phyloP scores from a whole-genome alignment of 192 early-diverging fungal species.

The Rhizoclosmatium globosum region DNA sequence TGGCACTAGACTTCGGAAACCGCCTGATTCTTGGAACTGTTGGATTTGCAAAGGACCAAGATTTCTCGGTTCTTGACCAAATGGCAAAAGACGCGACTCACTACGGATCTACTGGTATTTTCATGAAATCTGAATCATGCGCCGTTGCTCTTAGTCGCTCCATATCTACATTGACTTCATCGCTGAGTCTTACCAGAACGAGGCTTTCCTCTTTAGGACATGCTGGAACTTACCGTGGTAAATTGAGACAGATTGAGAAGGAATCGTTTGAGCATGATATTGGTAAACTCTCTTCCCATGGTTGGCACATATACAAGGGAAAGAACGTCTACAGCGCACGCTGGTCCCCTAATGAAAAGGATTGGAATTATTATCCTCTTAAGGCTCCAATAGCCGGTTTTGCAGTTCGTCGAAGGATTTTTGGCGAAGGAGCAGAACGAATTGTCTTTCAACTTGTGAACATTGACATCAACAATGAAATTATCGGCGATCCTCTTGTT shows the following conservation, averaged over 20 bases:
- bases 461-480: not conserved
- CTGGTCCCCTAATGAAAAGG: not conserved
- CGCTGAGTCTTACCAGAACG: slow-evolving; percentile 8
- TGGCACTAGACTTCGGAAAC: slow-evolving; percentile 3
- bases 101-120: slow-evolving; percentile 1
- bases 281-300: not conserved
- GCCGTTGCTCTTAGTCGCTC: slow-evolving; percentile 5
- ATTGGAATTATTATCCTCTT: not conserved
- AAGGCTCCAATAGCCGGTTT: not conserved
- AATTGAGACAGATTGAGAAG: not conserved
- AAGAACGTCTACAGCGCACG: not conserved
- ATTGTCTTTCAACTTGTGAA: not conserved
- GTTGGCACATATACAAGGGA: not conserved
- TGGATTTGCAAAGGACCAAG: slow-evolving; percentile 13
- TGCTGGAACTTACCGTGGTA: not conserved
- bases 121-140: slow-evolving; percentile 9
- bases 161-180: not conserved
- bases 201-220: slow-evolving; percentile 4
- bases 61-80: not conserved
- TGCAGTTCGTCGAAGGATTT: not conserved
- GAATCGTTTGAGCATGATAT: slow-evolving; percentile 4
- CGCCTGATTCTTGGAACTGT: slow-evolving; percentile 6
- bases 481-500: not conserved
- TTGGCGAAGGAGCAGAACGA: slow-evolving; percentile 12
- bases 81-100: slow-evolving; percentile 1